Evolutionary conservation across 2,329 filamentous ascomycete genomes (phyloP).

Genomic region (Cladophialophora yegresii): DNA sequence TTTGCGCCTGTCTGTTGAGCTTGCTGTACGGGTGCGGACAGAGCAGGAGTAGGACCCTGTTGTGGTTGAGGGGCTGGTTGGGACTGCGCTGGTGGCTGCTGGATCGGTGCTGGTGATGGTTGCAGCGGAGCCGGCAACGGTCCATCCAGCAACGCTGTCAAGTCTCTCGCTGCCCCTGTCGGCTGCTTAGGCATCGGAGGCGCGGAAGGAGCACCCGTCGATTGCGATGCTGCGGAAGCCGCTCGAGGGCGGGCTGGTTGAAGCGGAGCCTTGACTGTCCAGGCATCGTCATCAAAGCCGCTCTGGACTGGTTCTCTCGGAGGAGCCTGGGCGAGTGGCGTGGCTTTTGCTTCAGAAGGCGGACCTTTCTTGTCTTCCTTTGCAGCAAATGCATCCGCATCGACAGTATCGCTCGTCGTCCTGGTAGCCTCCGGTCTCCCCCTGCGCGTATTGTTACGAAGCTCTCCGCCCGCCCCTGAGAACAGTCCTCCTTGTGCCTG

Average conservation of each 20-base stretch:
- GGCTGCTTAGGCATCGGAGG: slow-evolving; percentile 49
- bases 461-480: slow-evolving; percentile 83
- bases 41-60: slow-evolving; percentile 26
- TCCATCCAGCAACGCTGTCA: slow-evolving; percentile 61
- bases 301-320: slow-evolving; percentile 51
- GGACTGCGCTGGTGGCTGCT: slow-evolving; percentile 40
- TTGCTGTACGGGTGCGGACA: slow-evolving; percentile 42
- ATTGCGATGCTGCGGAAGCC: slow-evolving; percentile 46
- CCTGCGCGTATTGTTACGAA: slow-evolving; percentile 94
- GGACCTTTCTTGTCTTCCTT: slow-evolving; percentile 54
- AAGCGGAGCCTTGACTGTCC: slow-evolving; percentile 86
- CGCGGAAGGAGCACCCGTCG: slow-evolving; percentile 39
- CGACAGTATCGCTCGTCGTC: slow-evolving; percentile 80
- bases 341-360: slow-evolving; percentile 50
- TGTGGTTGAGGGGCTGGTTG: slow-evolving; percentile 43
- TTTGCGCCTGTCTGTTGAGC: slow-evolving; percentile 47
- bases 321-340: slow-evolving; percentile 53
- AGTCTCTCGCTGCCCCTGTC: slow-evolving; percentile 69
- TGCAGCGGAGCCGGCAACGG: slow-evolving; percentile 62
- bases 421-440: slow-evolving; percentile 84
- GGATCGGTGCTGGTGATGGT: slow-evolving; percentile 50
- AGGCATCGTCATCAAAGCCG: slow-evolving; percentile 95
- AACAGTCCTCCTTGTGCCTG: slow-evolving; percentile 69
- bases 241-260: slow-evolving; percentile 57
- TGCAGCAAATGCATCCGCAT: slow-evolving; percentile 79